Conservation (phyloP, 2,329 filamentous ascomycete species). For the Leptoxyphium fumago region DNA sequence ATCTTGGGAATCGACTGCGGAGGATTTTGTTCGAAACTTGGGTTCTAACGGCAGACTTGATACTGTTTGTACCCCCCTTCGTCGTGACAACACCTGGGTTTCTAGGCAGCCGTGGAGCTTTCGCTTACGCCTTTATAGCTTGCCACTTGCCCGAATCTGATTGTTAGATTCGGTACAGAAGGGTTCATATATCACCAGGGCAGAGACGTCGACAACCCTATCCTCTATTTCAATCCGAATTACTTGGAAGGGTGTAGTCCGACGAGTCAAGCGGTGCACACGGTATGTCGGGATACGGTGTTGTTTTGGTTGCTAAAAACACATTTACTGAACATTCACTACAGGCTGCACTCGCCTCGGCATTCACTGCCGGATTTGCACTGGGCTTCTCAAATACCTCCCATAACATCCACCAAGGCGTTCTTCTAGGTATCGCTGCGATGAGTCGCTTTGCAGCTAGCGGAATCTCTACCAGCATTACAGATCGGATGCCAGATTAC, state of each 20-base stretch:
- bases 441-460: slow-evolving; percentile 11
- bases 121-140: slow-evolving; percentile 2
- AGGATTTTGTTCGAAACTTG: slow-evolving; percentile 21
- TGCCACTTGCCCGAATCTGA: slow-evolving; percentile 21
- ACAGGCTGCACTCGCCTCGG: slow-evolving; percentile 16
- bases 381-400: slow-evolving; percentile 17
- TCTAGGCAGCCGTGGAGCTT: too few species aligned
- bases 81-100: too few species aligned
- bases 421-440: slow-evolving; percentile 16
- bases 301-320: neutral
- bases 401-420: slow-evolving; percentile 15
- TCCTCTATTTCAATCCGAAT: slow-evolving; percentile 18
- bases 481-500: slow-evolving; percentile 15
- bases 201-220: slow-evolving; percentile 19
- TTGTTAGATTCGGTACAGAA: slow-evolving; percentile 20
- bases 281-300: too few species aligned
- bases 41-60: slow-evolving; percentile 20
- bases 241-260: slow-evolving; percentile 10
- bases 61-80: slow-evolving; percentile 4
- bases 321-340: neutral
- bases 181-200: slow-evolving; percentile 21
- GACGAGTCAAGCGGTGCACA: neutral
- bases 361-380: slow-evolving; percentile 20
- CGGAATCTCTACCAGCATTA: slow-evolving; percentile 13
- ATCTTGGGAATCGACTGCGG: slow-evolving; percentile 20